These are phyloP conservation scores for Fraxinus greggii DNA, from an alignment of 305 asterid genomes.

Conservation along the genomic window DNA sequence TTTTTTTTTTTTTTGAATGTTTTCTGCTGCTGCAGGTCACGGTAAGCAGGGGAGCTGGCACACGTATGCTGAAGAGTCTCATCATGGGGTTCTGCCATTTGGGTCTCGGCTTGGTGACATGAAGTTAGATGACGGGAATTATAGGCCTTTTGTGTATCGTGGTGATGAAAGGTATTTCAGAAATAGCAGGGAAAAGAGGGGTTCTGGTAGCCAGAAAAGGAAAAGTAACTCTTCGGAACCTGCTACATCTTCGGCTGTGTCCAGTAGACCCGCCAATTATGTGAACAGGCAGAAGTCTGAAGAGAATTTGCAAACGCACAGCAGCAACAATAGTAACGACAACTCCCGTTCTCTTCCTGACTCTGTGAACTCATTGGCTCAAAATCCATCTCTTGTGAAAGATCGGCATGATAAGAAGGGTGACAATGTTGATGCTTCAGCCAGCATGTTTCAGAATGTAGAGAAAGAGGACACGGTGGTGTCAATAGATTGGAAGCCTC, in stretches of 20 bases:
- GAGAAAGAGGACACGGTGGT: constrained; percentile 60
- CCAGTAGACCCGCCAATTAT: constrained; percentile 45
- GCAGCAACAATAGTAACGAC: constrained; percentile 12
- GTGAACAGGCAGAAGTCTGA: constrained; percentile 24
- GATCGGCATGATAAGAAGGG: constrained; percentile 52
- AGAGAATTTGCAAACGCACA: constrained; percentile 47
- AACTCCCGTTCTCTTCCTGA: constrained; percentile 38
- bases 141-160: constrained; percentile 51
- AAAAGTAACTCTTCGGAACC: constrained; percentile 26
- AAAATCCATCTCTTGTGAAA: constrained; percentile 33
- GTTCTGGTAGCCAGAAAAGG: constrained; percentile 28
- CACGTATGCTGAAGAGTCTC: constrained; percentile 61
- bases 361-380: constrained; percentile 39
- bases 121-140: constrained; percentile 63
- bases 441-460: constrained; percentile 40
- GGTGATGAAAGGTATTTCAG: constrained; percentile 61
- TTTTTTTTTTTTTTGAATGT: constrained; percentile 16
- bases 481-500: constrained; percentile 69
- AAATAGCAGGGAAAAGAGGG: constrained; percentile 42
- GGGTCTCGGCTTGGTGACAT: constrained; percentile 66
- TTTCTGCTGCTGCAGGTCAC: constrained; percentile 73
- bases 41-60: constrained; percentile 90
- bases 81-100: constrained; percentile 61
- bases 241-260: constrained; percentile 34
- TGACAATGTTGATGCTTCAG: constrained; percentile 31